Evolutionary conservation across 176 grass and related monocot genomes (phyloP).

Genomic region (Hyparrhenia diplandra): DNA sequence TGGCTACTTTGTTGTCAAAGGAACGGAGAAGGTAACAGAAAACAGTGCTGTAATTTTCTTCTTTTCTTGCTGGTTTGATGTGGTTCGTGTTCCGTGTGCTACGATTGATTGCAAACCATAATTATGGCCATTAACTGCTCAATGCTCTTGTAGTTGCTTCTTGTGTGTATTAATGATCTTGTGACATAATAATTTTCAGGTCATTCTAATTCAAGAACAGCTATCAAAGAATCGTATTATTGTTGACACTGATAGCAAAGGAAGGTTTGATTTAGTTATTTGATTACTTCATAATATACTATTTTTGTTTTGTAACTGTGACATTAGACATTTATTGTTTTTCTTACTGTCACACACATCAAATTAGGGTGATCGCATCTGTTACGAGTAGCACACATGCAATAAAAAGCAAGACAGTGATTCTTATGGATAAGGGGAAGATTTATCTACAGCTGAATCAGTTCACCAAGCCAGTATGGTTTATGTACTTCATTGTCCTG

Average conservation of each 20-base stretch:
- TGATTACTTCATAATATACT: not conserved
- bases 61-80: not conserved
- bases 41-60: not conserved
- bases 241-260: slow-evolving; percentile 77
- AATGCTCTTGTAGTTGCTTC: not conserved
- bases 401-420: slow-evolving; percentile 91
- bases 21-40: slow-evolving; percentile 86
- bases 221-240: slow-evolving; percentile 98
- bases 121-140: not conserved
- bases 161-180: slow-evolving; percentile 13
- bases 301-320: not conserved
- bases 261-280: slow-evolving; percentile 41
- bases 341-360: not conserved
- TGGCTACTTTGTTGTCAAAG: slow-evolving; percentile 94
- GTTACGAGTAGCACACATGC: slow-evolving; percentile 99
- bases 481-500: not conserved
- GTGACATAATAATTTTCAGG: slow-evolving; percentile 41
- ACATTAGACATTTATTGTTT: not conserved
- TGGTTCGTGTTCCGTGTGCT: not conserved
- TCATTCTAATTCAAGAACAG: slow-evolving; percentile 98
- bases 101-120: not conserved
- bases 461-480: slow-evolving; percentile 71
- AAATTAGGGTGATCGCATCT: slow-evolving; percentile 76
- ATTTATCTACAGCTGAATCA: slow-evolving; percentile 93
- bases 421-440: slow-evolving; percentile 81